Evolutionary conservation across 768 basidiomycete species (phyloP).

Genomic region (Pleurotus djamor): DNA sequence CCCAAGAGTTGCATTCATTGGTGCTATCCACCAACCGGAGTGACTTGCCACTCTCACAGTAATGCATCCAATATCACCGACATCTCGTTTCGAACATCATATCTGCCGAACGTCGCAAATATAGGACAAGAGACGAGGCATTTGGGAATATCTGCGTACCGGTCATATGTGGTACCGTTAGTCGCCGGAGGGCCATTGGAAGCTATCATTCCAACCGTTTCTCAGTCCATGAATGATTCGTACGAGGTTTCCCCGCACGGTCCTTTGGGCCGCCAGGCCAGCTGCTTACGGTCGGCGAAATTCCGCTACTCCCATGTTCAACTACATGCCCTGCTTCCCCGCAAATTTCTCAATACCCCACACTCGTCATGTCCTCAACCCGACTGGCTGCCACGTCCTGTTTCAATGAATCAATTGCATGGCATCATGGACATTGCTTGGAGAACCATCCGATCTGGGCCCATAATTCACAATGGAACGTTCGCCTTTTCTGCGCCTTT

Average conservation of each 20-base stretch:
- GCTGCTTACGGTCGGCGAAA: conserved; percentile 2
- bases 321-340: not conserved
- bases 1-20: not conserved
- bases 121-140: not conserved
- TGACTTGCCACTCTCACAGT: not conserved
- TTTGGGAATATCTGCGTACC: conserved; percentile 1
- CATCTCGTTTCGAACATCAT: not conserved
- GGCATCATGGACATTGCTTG: no score
- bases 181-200: conserved; percentile 4
- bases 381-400: not conserved
- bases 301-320: conserved; percentile 7
- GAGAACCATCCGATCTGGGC: no score
- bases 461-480: no score
- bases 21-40: conserved; percentile 2
- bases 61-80: not conserved
- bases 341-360: not conserved
- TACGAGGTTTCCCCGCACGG: conserved; percentile 6
- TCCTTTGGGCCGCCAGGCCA: not conserved
- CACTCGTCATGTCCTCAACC: conserved; percentile 1
- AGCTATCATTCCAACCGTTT: not conserved
- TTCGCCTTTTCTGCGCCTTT: not conserved
- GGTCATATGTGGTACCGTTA: conserved; percentile 7
- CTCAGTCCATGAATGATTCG: not conserved
- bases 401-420: not conserved
- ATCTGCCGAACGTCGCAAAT: not conserved